Evolutionary conservation across 768 basidiomycete genomes (phyloP).

Genomic region (Chalciporus piperatus): DNA sequence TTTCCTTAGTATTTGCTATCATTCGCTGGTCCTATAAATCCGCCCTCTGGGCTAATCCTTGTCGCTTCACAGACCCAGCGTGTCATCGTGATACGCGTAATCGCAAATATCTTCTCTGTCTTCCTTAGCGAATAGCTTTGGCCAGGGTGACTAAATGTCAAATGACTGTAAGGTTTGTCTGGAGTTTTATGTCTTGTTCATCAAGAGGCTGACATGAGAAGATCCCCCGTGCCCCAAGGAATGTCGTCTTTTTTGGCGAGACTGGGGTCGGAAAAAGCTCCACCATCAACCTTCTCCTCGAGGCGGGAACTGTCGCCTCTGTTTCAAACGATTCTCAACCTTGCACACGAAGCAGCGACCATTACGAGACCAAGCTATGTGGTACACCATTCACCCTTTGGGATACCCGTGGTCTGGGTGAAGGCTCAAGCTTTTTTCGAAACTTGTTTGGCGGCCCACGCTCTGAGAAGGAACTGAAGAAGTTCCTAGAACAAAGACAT

Average conservation of each 20-base stretch:
- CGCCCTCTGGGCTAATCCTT: background rate
- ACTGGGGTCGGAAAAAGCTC: conserved; percentile 28
- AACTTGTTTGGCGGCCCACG: conserved; percentile 1
- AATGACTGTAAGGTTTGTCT: conserved; percentile 10
- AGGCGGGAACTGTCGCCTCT: background rate
- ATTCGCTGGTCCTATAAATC: background rate
- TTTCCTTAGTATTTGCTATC: background rate
- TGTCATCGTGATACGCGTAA: background rate
- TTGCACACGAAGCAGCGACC: conserved; percentile 14
- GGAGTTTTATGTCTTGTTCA: background rate
- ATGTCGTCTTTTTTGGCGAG: conserved; percentile 26
- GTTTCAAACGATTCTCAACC: conserved; percentile 9
- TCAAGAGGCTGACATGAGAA: conserved; percentile 1
- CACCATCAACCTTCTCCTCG: conserved; percentile 24
- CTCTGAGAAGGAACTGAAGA: conserved; percentile 19
- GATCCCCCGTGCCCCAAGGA: background rate
- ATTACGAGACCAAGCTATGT: conserved; percentile 6
- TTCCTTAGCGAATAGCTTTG: background rate
- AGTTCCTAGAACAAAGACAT: conserved; percentile 20
- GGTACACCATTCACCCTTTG: conserved; percentile 19
- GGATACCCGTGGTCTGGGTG: conserved; percentile 40
- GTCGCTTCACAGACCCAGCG: background rate
- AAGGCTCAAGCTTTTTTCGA: conserved; percentile 16
- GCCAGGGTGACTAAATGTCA: background rate
- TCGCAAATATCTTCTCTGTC: background rate